Percentiles rank a stretch among this genome's conserved stretches.
phyloP scores from a whole-genome alignment of 2,329 filamentous ascomycete species.

The Aspergillus sp. region DNA sequence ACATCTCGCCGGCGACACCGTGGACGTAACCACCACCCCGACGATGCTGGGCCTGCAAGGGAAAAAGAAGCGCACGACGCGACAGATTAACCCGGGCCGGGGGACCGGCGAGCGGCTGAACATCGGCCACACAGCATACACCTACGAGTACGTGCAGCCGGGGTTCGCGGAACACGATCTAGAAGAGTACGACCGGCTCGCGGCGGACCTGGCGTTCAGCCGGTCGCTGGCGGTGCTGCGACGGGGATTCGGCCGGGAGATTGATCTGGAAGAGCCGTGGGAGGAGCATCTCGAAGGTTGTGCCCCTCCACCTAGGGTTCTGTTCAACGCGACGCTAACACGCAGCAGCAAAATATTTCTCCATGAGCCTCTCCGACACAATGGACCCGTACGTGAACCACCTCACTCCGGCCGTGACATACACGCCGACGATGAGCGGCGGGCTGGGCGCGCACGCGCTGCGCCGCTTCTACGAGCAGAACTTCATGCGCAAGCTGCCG shows the following conservation, averaged over 20 bases:
- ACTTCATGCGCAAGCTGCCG: conserved; percentile 54
- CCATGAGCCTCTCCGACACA: conserved; percentile 25
- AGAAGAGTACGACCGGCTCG: conserved; percentile 64
- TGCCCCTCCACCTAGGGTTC: background rate
- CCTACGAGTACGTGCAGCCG: conserved; percentile 54
- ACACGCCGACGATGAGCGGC: conserved; percentile 37
- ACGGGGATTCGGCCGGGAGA: conserved; percentile 54
- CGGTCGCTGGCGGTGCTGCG: conserved; percentile 60
- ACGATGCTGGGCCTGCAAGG: conserved; percentile 54
- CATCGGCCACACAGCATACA: conserved; percentile 41
- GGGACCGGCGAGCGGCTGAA: conserved; percentile 47
- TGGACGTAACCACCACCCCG: conserved; percentile 49
- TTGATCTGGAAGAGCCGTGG: conserved; percentile 34
- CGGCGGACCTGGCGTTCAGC: conserved; percentile 66
- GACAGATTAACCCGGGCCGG: conserved; percentile 50
- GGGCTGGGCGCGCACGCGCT: conserved; percentile 42
- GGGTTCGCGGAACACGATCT: conserved; percentile 72
- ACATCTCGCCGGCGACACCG: conserved; percentile 53
- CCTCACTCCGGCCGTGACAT: conserved; percentile 28
- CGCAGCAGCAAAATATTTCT: conserved; percentile 31
- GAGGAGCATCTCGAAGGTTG: conserved; percentile 37
- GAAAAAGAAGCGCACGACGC: conserved; percentile 48
- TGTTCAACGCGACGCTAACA: background rate
- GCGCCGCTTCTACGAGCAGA: conserved; percentile 54
- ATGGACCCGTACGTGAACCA: conserved; percentile 31